Percentiles rank a stretch among this genome's conserved stretches.
phyloP scores from a whole-genome alignment of 495 filamentous ascomycete species.

The Penicillium simplicissimum region DNA sequence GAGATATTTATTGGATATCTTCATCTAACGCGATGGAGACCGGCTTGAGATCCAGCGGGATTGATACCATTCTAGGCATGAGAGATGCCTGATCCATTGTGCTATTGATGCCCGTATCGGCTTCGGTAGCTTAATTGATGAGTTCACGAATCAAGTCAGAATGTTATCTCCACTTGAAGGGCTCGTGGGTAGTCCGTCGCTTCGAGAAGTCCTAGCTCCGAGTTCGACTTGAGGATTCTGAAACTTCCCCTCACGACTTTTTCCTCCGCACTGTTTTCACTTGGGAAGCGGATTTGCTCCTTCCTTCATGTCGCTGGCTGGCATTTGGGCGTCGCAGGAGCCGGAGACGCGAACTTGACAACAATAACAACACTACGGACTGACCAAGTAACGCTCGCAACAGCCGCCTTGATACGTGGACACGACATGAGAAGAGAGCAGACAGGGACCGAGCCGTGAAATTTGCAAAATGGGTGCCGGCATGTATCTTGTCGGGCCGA shows the following conservation, averaged over 20 bases:
- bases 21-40: neutral
- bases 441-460: neutral
- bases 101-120: neutral
- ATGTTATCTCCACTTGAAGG: neutral
- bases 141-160: neutral
- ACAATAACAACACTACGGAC: neutral
- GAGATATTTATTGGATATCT: neutral
- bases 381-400: neutral
- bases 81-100: neutral
- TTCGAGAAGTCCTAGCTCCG: neutral
- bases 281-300: neutral
- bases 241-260: neutral
- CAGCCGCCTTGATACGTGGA: neutral
- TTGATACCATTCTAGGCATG: neutral
- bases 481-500: neutral
- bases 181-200: slow-evolving; percentile 3
- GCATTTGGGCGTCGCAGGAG: neutral
- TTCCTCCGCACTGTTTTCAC: neutral
- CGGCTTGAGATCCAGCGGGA: neutral
- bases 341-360: neutral
- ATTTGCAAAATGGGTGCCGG: neutral
- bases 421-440: neutral
- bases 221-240: neutral
- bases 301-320: neutral
- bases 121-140: slow-evolving; percentile 3